Percentiles rank a stretch among this genome's conserved stretches.
Evolutionary conservation across 139 green algal species (phyloP).

Genomic region (Asterochloris sp.): DNA sequence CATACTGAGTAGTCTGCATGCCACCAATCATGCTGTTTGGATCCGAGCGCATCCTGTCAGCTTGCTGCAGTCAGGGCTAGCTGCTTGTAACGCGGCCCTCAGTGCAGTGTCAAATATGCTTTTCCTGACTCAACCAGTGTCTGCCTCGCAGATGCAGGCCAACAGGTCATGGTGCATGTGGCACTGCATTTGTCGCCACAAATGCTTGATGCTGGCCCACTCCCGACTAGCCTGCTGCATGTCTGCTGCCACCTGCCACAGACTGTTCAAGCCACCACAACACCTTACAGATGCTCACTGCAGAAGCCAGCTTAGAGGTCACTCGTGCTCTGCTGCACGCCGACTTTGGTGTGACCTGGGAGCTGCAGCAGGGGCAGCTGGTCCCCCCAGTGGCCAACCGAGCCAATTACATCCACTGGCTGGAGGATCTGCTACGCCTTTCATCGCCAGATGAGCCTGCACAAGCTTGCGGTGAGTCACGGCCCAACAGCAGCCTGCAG

Average conservation of each 20-base stretch:
- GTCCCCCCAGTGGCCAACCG: conserved; percentile 82
- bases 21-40: background rate
- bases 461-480: background rate
- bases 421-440: conserved; percentile 82
- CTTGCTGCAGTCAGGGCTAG: background rate
- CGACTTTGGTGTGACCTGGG: conserved; percentile 74
- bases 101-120: background rate
- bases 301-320: conserved; percentile 57
- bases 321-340: conserved; percentile 62
- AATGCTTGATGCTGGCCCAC: background rate
- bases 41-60: background rate
- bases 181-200: background rate
- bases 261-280: background rate
- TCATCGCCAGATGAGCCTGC: conserved; percentile 33
- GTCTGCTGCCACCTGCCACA: background rate
- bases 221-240: background rate
- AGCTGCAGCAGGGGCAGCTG: conserved; percentile 72
- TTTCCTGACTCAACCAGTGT: background rate
- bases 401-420: conserved; percentile 91
- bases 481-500: no score
- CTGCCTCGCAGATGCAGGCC: background rate
- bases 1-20: background rate
- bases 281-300: background rate
- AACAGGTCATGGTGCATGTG: background rate
- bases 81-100: background rate